Evolutionary conservation across 768 basidiomycete genomes (phyloP).

Genomic region (Mycena galopus): DNA sequence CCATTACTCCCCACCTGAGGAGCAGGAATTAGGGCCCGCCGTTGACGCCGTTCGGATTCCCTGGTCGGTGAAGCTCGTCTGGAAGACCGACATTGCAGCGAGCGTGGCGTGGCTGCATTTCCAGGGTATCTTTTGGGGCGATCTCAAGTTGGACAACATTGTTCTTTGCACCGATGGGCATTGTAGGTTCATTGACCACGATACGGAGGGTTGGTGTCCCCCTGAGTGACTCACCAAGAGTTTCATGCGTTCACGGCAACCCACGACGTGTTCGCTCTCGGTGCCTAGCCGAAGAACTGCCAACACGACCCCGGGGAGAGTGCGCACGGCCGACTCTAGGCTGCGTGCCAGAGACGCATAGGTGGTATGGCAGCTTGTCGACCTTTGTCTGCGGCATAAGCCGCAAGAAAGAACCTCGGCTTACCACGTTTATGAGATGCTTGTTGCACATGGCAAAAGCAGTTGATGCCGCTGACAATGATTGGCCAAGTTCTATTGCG

Average conservation of each 20-base stretch:
- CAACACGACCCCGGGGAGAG: not conserved
- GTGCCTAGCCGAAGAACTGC: not conserved
- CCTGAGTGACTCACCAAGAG: slow-evolving; percentile 3
- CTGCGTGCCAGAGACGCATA: not conserved
- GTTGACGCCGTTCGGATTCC: not conserved
- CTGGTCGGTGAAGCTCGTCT: slow-evolving; percentile 21
- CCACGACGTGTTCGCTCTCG: not conserved
- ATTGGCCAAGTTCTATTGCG: no score
- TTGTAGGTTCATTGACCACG: slow-evolving; percentile 32
- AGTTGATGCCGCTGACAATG: no score
- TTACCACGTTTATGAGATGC: not conserved
- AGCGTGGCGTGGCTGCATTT: slow-evolving; percentile 23
- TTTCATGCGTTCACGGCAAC: not conserved
- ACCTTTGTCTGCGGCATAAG: not conserved
- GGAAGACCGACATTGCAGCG: slow-evolving; percentile 21
- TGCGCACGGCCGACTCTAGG: not conserved
- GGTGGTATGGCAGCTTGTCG: not conserved
- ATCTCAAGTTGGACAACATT: slow-evolving; percentile 26
- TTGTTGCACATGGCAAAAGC: not conserved
- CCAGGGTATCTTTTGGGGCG: slow-evolving; percentile 19
- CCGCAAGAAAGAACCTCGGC: not conserved
- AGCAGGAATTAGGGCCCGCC: not conserved
- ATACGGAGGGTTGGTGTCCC: slow-evolving; percentile 8
- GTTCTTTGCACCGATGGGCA: slow-evolving; percentile 29
- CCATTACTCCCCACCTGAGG: no score